phyloP scores from a whole-genome alignment of 73 alveolate genomes.

The Paramecium primaurelia region DNA sequence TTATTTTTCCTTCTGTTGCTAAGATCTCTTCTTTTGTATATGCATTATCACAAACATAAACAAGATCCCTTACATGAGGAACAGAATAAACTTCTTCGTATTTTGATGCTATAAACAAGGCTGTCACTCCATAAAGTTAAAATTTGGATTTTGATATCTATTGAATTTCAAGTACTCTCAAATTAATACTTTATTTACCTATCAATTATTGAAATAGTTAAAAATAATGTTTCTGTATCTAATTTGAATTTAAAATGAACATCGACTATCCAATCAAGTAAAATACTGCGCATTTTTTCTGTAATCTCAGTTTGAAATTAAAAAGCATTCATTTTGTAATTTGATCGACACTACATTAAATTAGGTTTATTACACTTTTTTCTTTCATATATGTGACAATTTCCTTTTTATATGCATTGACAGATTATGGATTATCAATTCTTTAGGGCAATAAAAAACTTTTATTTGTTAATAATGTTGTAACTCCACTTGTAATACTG shows the following conservation, averaged over 20 bases:
- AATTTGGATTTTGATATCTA: constrained; percentile 62
- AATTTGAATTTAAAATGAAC: constrained; percentile 74
- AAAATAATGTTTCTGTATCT: constrained; percentile 71
- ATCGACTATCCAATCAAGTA: constrained; percentile 84
- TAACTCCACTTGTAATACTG: constrained; percentile 5
- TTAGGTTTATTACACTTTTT: background rate
- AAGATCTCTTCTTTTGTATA: constrained; percentile 83
- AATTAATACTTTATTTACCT: constrained; percentile 60
- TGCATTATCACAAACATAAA: constrained; percentile 78
- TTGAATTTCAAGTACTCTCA: background rate
- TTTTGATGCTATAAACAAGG: constrained; percentile 82
- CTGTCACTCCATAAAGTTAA: constrained; percentile 80
- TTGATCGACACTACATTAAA: background rate
- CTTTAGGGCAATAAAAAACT: background rate
- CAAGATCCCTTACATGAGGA: constrained; percentile 63
- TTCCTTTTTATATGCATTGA: constrained; percentile 9
- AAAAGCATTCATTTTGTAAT: constrained; percentile 19
- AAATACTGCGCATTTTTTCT: constrained; percentile 80
- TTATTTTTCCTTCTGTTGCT: constrained; percentile 81
- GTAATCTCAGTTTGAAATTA: constrained; percentile 66
- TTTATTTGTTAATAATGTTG: background rate
- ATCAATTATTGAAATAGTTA: constrained; percentile 75
- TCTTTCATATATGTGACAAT: background rate
- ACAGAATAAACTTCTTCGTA: constrained; percentile 81
- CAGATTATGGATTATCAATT: background rate